Evolutionary conservation across 441 rosid genomes (phyloP), one percentile per base, ranked within the genome.

Genomic region (Euphorbia schlechtendalii): DNA sequence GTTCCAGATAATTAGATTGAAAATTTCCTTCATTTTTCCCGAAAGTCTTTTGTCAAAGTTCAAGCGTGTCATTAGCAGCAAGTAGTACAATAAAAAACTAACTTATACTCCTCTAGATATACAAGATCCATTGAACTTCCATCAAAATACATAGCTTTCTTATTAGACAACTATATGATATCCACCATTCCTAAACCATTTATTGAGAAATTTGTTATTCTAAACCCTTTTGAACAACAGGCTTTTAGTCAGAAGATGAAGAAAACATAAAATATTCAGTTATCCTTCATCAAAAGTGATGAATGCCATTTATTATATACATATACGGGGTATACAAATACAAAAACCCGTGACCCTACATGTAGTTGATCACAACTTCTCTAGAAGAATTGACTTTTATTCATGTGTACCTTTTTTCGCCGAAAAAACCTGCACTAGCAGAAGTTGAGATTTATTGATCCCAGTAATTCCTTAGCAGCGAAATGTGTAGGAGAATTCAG

Each of bases 401-500:
- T 32, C 6, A 2, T 2, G 34, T 32, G 34, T 32, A 32, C 34
- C 34, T 32, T 3, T 32, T 32, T 32, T 32, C 34, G 6, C 34
- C n/a, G n/a, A n/a, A n/a, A n/a, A n/a, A n/a, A n/a, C n/a, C n/a
- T n/a, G n/a, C n/a, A n/a, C n/a, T n/a, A n/a, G n/a, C 3, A 32
- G 34, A 32, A 32, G 6, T 32, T 32, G 34, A 32, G 34, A 32
- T 32, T 32, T 32, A 32, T 32, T 32, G 34, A 32, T 32, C 34
- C 34, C 34, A 32, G 34, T 32, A 32, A 32, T 32, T 32, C 34
- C 34, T 32, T 32, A 32, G 34, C 34, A 2, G 34, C 6, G 34
- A 32, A 32, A 32, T 32, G 6, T 32, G 34, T 32, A 32, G 34
- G 34, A 32, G 34, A 32, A 32, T 3, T 32, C 8, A 92, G 89